These are phyloP conservation scores for Aspergillus fructus DNA, from an alignment of 2,329 filamentous ascomycete species.

Conservation along the genomic window DNA sequence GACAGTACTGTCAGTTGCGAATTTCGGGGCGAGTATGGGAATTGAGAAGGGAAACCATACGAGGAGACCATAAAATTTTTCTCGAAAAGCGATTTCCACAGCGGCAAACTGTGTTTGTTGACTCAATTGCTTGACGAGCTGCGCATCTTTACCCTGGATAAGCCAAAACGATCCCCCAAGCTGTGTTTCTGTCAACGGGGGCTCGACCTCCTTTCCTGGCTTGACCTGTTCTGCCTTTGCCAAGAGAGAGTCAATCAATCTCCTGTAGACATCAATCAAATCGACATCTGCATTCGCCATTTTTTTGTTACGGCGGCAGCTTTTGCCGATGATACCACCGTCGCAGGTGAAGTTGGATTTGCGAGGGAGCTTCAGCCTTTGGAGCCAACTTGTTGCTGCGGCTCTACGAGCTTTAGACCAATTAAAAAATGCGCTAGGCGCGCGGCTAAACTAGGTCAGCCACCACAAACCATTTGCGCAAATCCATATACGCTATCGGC, in stretches of 20 bases:
- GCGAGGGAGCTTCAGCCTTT: neutral
- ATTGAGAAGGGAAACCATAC: constrained; percentile 50
- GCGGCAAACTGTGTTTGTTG: constrained; percentile 62
- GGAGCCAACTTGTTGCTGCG: constrained; percentile 20
- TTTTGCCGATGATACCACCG: neutral
- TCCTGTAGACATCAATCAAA: constrained; percentile 46
- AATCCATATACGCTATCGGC: constrained; percentile 20
- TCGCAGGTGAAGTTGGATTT: constrained; percentile 5
- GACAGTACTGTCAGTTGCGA: constrained; percentile 14
- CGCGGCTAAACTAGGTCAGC: constrained; percentile 24
- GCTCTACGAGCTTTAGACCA: constrained; percentile 31
- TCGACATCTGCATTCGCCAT: constrained; percentile 37
- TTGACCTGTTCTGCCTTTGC: constrained; percentile 60
- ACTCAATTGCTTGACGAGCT: constrained; percentile 38
- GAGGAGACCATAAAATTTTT: constrained; percentile 75
- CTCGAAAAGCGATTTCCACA: constrained; percentile 79
- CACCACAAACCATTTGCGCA: constrained; percentile 30
- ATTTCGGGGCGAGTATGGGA: neutral
- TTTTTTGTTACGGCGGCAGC: constrained; percentile 8
- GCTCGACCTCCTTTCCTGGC: constrained; percentile 64
- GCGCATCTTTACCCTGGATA: constrained; percentile 32
- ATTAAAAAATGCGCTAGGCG: constrained; percentile 25
- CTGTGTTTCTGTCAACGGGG: constrained; percentile 69
- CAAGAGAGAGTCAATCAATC: constrained; percentile 59
- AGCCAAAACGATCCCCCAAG: constrained; percentile 41